Percentiles rank a stretch among this genome's conserved stretches.
Conservation (phyloP, 345 rosid genomes). For the Dipteronia dyeriana region DNA sequence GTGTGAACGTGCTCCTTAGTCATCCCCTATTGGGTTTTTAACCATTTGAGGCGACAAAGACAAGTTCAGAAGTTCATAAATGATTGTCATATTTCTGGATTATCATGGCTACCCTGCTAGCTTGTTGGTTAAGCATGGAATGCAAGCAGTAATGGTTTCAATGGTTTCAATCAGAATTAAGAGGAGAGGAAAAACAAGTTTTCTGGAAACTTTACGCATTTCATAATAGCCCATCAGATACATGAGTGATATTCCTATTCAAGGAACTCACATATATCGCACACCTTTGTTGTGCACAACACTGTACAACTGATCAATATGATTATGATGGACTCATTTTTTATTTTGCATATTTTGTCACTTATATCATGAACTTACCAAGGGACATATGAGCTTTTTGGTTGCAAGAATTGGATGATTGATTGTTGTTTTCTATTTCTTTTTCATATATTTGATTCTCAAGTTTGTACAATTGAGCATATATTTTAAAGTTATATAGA, state of each 20-base stretch:
- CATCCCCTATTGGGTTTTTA: neutral
- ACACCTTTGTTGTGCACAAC: neutral
- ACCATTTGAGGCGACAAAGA: neutral
- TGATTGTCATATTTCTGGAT: no score
- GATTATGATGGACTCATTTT: neutral
- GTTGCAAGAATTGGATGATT: neutral
- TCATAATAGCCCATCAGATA: neutral
- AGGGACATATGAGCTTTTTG: neutral
- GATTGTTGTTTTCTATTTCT: neutral
- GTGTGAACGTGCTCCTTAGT: no score
- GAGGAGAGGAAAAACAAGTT: neutral
- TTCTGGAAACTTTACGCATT: neutral
- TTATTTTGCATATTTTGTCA: neutral
- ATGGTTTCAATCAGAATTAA: neutral
- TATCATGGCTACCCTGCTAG: neutral
- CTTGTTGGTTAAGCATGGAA: neutral
- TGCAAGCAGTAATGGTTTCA: neutral
- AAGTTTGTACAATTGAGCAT: neutral
- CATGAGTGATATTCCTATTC: neutral
- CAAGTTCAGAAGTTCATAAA: neutral
- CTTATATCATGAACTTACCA: neutral
- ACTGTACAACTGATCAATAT: no score
- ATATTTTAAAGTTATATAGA: no score
- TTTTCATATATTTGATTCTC: neutral
- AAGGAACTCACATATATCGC: neutral